Conservation (phyloP, 352 stramenopile genomes). For the Phytophthora crassamura region DNA sequence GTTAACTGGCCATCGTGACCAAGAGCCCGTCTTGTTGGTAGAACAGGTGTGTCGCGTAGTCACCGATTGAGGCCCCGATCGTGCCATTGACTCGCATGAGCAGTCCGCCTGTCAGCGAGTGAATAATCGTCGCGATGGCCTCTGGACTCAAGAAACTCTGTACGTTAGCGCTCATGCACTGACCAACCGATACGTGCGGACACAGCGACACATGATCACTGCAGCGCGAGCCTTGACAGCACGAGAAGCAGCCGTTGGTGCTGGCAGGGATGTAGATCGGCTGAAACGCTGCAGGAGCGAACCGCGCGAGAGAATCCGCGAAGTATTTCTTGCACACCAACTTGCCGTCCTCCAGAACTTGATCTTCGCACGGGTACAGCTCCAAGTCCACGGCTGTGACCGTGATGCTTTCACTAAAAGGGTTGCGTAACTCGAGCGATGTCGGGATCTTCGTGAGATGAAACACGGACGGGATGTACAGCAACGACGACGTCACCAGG, state of each 20-base stretch:
- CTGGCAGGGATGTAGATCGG: slow-evolving; percentile 80
- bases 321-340: slow-evolving; percentile 82
- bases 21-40: slow-evolving; percentile 82
- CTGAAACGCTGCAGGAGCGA: slow-evolving; percentile 65
- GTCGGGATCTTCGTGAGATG: slow-evolving; percentile 76
- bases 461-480: slow-evolving; percentile 80
- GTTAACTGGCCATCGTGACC: slow-evolving; percentile 67
- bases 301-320: slow-evolving; percentile 61
- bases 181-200: slow-evolving; percentile 48
- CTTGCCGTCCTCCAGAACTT: slow-evolving; percentile 50
- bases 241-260: slow-evolving; percentile 75
- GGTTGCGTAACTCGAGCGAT: slow-evolving; percentile 77
- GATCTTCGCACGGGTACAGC: slow-evolving; percentile 80
- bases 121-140: slow-evolving; percentile 79
- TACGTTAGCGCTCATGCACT: slow-evolving; percentile 77
- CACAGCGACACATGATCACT: slow-evolving; percentile 63
- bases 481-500: slow-evolving; percentile 75
- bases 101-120: slow-evolving; percentile 69
- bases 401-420: slow-evolving; percentile 83
- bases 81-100: slow-evolving; percentile 86
- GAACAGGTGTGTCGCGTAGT: slow-evolving; percentile 65
- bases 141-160: slow-evolving; percentile 76
- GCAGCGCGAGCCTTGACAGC: slow-evolving; percentile 72
- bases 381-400: slow-evolving; percentile 68
- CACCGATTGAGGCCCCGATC: slow-evolving; percentile 71